Conservation (phyloP, 345 rosid species). For the Rhizophora mangle region DNA sequence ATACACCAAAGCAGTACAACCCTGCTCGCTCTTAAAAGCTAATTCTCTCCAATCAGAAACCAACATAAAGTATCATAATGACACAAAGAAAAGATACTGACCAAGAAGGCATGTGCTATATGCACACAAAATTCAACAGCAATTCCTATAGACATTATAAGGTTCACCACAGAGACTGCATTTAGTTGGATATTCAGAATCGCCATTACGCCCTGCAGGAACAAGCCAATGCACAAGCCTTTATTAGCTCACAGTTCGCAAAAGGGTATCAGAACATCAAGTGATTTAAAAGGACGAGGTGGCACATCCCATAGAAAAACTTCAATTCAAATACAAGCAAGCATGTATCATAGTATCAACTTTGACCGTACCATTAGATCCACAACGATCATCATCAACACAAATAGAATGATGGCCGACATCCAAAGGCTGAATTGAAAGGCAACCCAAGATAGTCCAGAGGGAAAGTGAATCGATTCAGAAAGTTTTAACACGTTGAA, state of each 20-base stretch:
- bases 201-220: constrained; percentile 91
- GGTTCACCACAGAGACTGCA: constrained; percentile 90
- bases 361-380: constrained; percentile 26
- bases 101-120: constrained; percentile 84
- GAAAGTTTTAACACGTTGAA: neutral
- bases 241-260: neutral
- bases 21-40: neutral
- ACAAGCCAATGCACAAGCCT: neutral
- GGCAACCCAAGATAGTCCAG: neutral
- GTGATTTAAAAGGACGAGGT: neutral
- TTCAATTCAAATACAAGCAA: neutral
- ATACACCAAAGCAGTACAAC: neutral
- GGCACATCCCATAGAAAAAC: neutral
- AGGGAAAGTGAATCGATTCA: neutral
- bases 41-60: neutral
- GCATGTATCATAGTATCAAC: neutral
- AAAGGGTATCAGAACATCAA: neutral
- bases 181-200: constrained; percentile 81
- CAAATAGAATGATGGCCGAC: constrained; percentile 24
- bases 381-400: constrained; percentile 27
- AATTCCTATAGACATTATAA: constrained; percentile 91
- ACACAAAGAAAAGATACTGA: constrained; percentile 32
- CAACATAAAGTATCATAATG: neutral
- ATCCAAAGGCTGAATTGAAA: constrained; percentile 20
- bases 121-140: constrained; percentile 98